These are phyloP conservation scores for Akanthomyces muscarius DNA, from an alignment of 2,329 filamentous ascomycete genomes.

Conservation along the genomic window DNA sequence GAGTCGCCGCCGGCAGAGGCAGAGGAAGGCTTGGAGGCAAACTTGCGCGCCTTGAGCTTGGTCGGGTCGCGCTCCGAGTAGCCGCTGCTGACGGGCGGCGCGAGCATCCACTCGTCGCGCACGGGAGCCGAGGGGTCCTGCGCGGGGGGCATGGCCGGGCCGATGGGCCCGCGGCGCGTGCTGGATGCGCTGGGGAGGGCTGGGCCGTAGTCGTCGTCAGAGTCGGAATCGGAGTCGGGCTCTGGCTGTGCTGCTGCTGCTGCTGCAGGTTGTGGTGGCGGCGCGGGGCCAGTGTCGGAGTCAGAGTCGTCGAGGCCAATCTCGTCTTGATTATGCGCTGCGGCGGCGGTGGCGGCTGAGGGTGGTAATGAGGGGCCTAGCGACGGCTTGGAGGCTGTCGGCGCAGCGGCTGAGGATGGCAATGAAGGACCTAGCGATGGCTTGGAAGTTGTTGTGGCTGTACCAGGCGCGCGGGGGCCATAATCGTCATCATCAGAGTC, in stretches of 20 bases:
- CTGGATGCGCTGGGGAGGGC: slow-evolving; percentile 44
- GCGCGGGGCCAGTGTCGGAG: slow-evolving; percentile 34
- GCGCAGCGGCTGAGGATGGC: neutral
- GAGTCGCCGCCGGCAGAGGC: slow-evolving; percentile 27
- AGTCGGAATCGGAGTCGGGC: slow-evolving; percentile 31
- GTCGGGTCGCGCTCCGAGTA: slow-evolving; percentile 71
- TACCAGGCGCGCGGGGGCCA: slow-evolving; percentile 33
- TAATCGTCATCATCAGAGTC: slow-evolving; percentile 40
- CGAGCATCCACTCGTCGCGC: slow-evolving; percentile 84
- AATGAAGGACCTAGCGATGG: slow-evolving; percentile 24
- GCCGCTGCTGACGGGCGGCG: slow-evolving; percentile 57
- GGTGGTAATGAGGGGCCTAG: slow-evolving; percentile 24
- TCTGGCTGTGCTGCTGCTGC: slow-evolving; percentile 30
- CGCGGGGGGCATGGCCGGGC: slow-evolving; percentile 31
- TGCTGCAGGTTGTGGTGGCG: slow-evolving; percentile 26
- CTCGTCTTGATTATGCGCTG: slow-evolving; percentile 35
- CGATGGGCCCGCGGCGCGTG: slow-evolving; percentile 45
- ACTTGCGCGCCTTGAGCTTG: slow-evolving; percentile 76
- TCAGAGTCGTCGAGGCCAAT: slow-evolving; percentile 38
- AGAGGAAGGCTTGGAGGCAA: slow-evolving; percentile 57
- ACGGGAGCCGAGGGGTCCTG: slow-evolving; percentile 38
- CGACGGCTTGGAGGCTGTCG: slow-evolving; percentile 19
- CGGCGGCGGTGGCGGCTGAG: neutral
- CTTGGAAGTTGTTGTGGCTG: slow-evolving; percentile 20
- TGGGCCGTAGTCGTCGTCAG: slow-evolving; percentile 53